phyloP scores from a whole-genome alignment of 805 yeast genomes.

The Suhomyces vadensis region DNA sequence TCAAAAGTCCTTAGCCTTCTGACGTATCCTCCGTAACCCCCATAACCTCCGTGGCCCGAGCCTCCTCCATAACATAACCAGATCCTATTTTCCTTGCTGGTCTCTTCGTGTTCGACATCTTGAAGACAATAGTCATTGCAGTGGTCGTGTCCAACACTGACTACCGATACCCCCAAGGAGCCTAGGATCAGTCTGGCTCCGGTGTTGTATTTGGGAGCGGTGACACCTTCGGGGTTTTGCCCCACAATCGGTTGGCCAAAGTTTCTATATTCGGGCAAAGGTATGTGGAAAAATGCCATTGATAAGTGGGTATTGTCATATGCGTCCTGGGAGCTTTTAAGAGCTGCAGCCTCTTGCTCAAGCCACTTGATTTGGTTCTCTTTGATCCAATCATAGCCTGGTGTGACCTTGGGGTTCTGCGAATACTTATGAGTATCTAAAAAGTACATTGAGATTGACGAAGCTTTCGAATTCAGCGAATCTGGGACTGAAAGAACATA shows the following conservation, averaged over 20 bases:
- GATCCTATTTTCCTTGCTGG: constrained; percentile 37
- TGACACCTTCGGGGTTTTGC: constrained; percentile 63
- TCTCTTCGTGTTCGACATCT: constrained; percentile 41
- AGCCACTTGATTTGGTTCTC: constrained; percentile 65
- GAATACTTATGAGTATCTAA: constrained; percentile 84
- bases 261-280: constrained; percentile 79
- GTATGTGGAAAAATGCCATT: constrained; percentile 95
- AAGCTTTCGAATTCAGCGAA: constrained; percentile 26
- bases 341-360: constrained; percentile 29
- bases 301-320: constrained; percentile 53
- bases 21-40: constrained; percentile 85
- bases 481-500: constrained; percentile 61
- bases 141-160: constrained; percentile 92
- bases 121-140: constrained; percentile 86
- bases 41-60: constrained; percentile 94
- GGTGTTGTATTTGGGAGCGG: constrained; percentile 73
- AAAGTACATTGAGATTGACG: constrained; percentile 65
- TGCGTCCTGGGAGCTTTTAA: constrained; percentile 27
- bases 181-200: constrained; percentile 62
- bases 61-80: constrained; percentile 97
- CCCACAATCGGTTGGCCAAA: constrained; percentile 56
- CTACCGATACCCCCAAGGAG: constrained; percentile 69
- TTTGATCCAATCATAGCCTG: constrained; percentile 87
- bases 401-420: constrained; percentile 58
- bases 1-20: constrained; percentile 77